phyloP scores from a whole-genome alignment of 2,329 filamentous ascomycete genomes.

The Metarhizium guizhouense region DNA sequence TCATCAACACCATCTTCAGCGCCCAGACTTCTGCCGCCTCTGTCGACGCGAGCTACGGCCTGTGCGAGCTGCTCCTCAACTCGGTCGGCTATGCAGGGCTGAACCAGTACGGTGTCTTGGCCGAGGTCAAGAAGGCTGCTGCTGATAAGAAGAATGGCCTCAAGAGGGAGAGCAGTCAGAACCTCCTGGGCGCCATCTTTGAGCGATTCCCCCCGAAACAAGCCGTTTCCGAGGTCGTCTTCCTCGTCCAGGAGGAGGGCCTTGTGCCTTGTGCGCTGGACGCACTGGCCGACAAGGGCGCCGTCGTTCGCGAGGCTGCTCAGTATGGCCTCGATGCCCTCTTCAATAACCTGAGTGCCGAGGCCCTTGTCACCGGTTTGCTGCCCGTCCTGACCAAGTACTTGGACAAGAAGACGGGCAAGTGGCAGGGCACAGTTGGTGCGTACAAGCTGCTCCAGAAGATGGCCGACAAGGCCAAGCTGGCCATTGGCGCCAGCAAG shows the following conservation, averaged over 20 bases:
- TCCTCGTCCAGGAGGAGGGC: conserved; percentile 73
- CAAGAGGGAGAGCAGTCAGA: conserved; percentile 84
- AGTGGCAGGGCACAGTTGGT: conserved; percentile 94
- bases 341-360: conserved; percentile 68
- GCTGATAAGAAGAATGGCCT: conserved; percentile 87
- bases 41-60: conserved; percentile 52
- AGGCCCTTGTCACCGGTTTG: conserved; percentile 75
- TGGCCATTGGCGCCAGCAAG: conserved; percentile 66
- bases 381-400: conserved; percentile 70
- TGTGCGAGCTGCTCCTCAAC: conserved; percentile 51
- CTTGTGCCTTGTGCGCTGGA: conserved; percentile 70
- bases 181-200: conserved; percentile 86
- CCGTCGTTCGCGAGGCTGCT: conserved; percentile 80
- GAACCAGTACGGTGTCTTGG: conserved; percentile 42
- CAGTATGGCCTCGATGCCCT: conserved; percentile 90
- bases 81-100: conserved; percentile 46
- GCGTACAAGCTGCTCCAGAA: conserved; percentile 77
- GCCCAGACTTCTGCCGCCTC: conserved; percentile 60
- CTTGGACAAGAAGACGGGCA: conserved; percentile 74
- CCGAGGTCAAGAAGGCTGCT: conserved; percentile 62
- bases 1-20: conserved; percentile 60
- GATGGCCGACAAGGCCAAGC: conserved; percentile 92
- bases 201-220: conserved; percentile 77
- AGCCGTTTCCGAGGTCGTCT: conserved; percentile 68
- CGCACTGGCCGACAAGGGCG: conserved; percentile 79